Percentiles rank a stretch among this genome's conserved stretches.
These are phyloP conservation scores for Suillus subalutaceus DNA, from an alignment of 768 basidiomycete species.

Conservation along the genomic window DNA sequence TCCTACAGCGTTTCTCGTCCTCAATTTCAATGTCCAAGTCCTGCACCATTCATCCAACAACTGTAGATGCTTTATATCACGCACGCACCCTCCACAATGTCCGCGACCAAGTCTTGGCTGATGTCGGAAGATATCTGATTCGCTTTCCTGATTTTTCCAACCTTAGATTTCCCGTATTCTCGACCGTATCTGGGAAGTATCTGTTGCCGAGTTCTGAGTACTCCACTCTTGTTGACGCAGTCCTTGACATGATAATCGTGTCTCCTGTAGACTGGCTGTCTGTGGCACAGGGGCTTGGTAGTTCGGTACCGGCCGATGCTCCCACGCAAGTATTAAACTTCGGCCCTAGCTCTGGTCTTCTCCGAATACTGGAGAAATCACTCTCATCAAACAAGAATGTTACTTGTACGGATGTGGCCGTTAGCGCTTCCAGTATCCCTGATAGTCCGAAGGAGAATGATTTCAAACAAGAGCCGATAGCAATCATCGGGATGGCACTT, in stretches of 20 bases:
- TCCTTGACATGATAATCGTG: constrained; percentile 44
- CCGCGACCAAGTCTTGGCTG: constrained; percentile 45
- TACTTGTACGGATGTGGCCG: constrained; percentile 21
- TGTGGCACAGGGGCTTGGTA: constrained; percentile 36
- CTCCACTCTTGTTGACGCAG: constrained; percentile 40
- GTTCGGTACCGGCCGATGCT: constrained; percentile 16
- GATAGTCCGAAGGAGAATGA: neutral
- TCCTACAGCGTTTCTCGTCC: constrained; percentile 45
- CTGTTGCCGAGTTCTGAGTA: constrained; percentile 26
- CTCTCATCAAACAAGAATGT: constrained; percentile 28
- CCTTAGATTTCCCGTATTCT: constrained; percentile 49
- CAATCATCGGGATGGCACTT: constrained; percentile 73
- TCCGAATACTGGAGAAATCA: constrained; percentile 41
- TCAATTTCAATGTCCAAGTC: constrained; percentile 33
- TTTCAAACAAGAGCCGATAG: constrained; percentile 54
- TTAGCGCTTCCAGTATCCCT: constrained; percentile 3
- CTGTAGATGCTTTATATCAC: constrained; percentile 58
- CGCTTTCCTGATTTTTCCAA: constrained; percentile 52
- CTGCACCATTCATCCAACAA: constrained; percentile 44
- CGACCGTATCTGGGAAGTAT: constrained; percentile 45
- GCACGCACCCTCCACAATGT: constrained; percentile 31
- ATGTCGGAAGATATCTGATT: constrained; percentile 47
- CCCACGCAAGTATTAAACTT: constrained; percentile 47
- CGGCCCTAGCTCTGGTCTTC: constrained; percentile 48
- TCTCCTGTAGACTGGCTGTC: constrained; percentile 58